phyloP scores from a whole-genome alignment of 768 basidiomycete genomes.

The Agaricus subrufescens region DNA sequence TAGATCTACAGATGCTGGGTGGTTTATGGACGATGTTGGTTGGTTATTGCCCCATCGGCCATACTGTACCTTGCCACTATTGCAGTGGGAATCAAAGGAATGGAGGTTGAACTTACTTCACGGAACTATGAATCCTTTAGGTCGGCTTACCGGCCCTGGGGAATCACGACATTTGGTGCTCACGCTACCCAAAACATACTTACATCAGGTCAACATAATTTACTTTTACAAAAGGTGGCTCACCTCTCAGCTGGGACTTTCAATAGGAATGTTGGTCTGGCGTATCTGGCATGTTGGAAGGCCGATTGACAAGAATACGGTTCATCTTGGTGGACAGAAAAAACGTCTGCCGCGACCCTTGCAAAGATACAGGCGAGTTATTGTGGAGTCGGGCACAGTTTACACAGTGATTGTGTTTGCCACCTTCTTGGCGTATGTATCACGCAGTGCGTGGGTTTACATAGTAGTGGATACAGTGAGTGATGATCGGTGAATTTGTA shows the following conservation, averaged over 20 bases:
- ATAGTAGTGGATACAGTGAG: neutral
- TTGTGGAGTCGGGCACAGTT: neutral
- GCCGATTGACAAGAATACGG: neutral
- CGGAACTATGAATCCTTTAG: neutral
- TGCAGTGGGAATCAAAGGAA: neutral
- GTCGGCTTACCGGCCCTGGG: neutral
- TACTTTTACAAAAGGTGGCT: neutral
- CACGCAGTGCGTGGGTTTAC: neutral
- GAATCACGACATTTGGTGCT: neutral
- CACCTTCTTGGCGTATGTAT: neutral
- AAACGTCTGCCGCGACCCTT: neutral
- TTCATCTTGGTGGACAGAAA: too few relatives aligned
- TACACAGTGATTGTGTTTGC: neutral
- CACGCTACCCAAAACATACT: slow-evolving; percentile 1
- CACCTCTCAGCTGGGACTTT: neutral
- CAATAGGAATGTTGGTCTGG: neutral
- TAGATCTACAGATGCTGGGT: slow-evolving; percentile 6
- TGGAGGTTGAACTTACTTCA: neutral
- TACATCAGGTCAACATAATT: neutral
- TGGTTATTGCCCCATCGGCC: neutral
- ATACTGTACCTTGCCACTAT: neutral
- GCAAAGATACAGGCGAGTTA: neutral
- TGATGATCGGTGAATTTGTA: neutral
- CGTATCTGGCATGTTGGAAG: neutral
- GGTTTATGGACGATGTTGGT: slow-evolving; percentile 1